These are phyloP conservation scores for Skeletonema menzelii DNA, from an alignment of 108 stramenopile species.

Conservation along the genomic window DNA sequence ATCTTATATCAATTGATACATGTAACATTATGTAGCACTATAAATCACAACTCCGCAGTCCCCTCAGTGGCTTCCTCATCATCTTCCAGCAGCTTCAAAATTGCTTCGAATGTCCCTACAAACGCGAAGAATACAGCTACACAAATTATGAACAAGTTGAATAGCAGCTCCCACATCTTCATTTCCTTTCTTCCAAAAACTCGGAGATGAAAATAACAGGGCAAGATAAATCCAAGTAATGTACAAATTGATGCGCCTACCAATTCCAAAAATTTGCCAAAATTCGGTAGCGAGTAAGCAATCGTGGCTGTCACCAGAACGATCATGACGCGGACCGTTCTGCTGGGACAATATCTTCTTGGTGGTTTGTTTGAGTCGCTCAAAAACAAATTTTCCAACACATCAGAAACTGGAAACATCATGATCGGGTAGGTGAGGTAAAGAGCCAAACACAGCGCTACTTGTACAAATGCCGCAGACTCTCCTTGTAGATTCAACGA, in stretches of 20 bases:
- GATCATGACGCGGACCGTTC: conserved; percentile 35
- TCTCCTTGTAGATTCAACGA: conserved; percentile 64
- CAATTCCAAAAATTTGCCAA: conserved; percentile 72
- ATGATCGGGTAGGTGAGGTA: conserved; percentile 85
- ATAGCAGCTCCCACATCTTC: conserved; percentile 31
- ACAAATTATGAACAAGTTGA: conserved; percentile 53
- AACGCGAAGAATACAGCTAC: conserved; percentile 63
- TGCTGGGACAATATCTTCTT: conserved; percentile 9
- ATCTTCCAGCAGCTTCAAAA: conserved; percentile 38
- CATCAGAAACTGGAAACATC: conserved; percentile 77
- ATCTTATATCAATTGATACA: not conserved
- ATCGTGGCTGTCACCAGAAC: conserved; percentile 60
- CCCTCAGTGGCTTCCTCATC: conserved; percentile 2
- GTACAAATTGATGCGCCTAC: conserved; percentile 79
- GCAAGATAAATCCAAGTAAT: conserved; percentile 72
- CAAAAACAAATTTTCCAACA: conserved; percentile 43
- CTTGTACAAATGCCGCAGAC: conserved; percentile 65
- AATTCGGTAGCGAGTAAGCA: conserved; percentile 67
- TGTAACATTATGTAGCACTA: not conserved
- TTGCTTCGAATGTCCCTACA: conserved; percentile 56
- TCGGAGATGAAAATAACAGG: conserved; percentile 63
- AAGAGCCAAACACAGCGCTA: conserved; percentile 66
- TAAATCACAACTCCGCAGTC: not conserved
- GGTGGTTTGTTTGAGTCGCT: conserved; percentile 26
- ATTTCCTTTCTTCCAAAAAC: conserved; percentile 56